Evolutionary conservation across 176 grass and related monocot genomes (phyloP).

Genomic region (Luzula sylvatica): DNA sequence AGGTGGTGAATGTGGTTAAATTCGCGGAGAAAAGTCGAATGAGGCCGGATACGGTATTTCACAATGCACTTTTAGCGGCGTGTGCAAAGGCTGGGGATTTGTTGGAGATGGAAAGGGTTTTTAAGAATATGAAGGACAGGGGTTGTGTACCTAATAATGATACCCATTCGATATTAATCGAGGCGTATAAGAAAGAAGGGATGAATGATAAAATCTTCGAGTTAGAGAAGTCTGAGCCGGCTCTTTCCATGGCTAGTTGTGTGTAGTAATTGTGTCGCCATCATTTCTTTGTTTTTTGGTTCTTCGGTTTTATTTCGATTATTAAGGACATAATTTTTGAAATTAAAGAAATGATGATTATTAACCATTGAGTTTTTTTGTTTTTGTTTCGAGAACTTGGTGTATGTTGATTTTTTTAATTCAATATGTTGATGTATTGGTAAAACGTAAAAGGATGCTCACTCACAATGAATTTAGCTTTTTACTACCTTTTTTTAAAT

Average conservation of each 20-base stretch:
- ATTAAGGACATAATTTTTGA: not conserved
- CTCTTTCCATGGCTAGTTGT: constrained; percentile 20
- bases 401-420: not conserved
- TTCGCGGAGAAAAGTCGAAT: constrained; percentile 68
- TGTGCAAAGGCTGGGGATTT: constrained; percentile 85
- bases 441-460: not conserved
- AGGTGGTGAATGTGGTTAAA: constrained; percentile 79
- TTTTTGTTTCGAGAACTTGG: not conserved
- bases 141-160: constrained; percentile 40
- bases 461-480: not conserved
- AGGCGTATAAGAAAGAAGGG: constrained; percentile 85
- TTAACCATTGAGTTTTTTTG: not conserved
- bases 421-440: not conserved
- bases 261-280: not conserved
- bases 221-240: constrained; percentile 56
- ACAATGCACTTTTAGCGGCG: constrained; percentile 52
- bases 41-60: constrained; percentile 39
- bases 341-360: not conserved
- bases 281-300: not conserved
- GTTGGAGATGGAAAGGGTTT: constrained; percentile 92
- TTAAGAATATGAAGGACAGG: constrained; percentile 72
- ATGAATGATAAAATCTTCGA: constrained; percentile 86
- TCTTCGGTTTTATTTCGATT: not conserved
- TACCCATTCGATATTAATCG: constrained; percentile 55
- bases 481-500: too few species aligned